Conservation (phyloP, 768 basidiomycete genomes). For the Leccinum pellstonianum region DNA sequence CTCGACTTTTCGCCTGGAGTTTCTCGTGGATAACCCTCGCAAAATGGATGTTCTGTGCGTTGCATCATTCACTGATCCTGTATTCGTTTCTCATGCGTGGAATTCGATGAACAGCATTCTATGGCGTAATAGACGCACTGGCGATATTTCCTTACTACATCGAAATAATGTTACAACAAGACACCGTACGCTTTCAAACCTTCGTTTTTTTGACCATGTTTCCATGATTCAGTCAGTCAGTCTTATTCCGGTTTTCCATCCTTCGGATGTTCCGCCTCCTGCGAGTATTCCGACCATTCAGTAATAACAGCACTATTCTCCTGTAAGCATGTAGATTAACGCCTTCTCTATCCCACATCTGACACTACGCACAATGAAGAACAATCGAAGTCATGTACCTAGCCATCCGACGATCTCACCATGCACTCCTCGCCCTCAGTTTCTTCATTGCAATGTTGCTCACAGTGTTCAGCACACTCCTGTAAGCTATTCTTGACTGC, state of each 20-base stretch:
- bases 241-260: conserved; percentile 88
- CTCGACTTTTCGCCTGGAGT: conserved; percentile 74
- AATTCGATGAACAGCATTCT: conserved; percentile 54
- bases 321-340: conserved; percentile 48
- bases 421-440: conserved; percentile 80
- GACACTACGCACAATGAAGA: conserved; percentile 35
- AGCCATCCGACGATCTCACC: conserved; percentile 79
- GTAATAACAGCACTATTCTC: conserved; percentile 79
- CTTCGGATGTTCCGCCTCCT: conserved; percentile 85
- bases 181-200: conserved; percentile 59
- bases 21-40: conserved; percentile 57
- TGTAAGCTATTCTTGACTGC: conserved; percentile 44
- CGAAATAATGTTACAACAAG: conserved; percentile 78
- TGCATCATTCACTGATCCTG: not conserved
- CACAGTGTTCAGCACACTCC: conserved; percentile 81
- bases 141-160: conserved; percentile 89
- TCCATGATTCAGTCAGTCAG: conserved; percentile 48
- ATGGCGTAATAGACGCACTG: conserved; percentile 81
- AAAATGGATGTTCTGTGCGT: conserved; percentile 69
- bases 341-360: not conserved
- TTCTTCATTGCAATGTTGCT: conserved; percentile 90
- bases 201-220: conserved; percentile 1
- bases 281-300: conserved; percentile 88
- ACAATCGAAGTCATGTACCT: conserved; percentile 94
- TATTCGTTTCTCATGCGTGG: not conserved